Conservation (phyloP, 2,329 filamentous ascomycete species). For the Pseudocercospora eumusae region DNA sequence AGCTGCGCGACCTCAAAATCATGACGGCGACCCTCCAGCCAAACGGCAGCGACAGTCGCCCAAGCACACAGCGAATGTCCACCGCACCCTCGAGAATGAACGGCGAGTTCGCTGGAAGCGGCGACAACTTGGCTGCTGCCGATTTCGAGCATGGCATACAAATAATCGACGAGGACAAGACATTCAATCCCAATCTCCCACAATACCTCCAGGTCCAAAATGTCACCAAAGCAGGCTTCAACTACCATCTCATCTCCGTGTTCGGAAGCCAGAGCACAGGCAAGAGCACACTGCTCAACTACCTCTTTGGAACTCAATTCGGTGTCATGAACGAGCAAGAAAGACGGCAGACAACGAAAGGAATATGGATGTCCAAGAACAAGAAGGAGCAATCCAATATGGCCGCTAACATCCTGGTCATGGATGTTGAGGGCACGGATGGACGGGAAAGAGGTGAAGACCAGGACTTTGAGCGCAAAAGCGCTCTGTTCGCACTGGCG, state of each 20-base stretch:
- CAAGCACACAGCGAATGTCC: constrained; percentile 31
- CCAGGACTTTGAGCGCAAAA: constrained; percentile 98
- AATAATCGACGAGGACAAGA: constrained; percentile 93
- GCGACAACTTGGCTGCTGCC: constrained; percentile 64
- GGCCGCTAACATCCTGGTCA: constrained; percentile 97
- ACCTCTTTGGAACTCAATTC: constrained; percentile 93
- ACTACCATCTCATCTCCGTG: constrained; percentile 98
- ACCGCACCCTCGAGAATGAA: constrained; percentile 53
- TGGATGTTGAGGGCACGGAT: constrained; percentile 98
- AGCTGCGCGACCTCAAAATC: constrained; percentile 18
- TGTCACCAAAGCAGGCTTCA: constrained; percentile 88
- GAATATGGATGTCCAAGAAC: constrained; percentile 99
- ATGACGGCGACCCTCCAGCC: constrained; percentile 12
- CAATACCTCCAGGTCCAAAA: constrained; percentile 78
- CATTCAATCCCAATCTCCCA: constrained; percentile 86
- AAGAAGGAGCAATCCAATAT: constrained; percentile 67
- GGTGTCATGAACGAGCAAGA: constrained; percentile 97
- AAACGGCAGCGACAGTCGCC: constrained; percentile 13
- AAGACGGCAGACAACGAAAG: constrained; percentile 94
- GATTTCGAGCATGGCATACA: constrained; percentile 92
- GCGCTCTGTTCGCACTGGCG: constrained; percentile 91
- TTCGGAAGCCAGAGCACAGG: constrained; percentile 98
- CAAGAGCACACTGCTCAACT: constrained; percentile 94
- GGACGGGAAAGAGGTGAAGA: constrained; percentile 95
- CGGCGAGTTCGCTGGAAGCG: constrained; percentile 73